Conservation (phyloP, 2,329 filamentous ascomycete genomes). For the Alternaria conjuncta region DNA sequence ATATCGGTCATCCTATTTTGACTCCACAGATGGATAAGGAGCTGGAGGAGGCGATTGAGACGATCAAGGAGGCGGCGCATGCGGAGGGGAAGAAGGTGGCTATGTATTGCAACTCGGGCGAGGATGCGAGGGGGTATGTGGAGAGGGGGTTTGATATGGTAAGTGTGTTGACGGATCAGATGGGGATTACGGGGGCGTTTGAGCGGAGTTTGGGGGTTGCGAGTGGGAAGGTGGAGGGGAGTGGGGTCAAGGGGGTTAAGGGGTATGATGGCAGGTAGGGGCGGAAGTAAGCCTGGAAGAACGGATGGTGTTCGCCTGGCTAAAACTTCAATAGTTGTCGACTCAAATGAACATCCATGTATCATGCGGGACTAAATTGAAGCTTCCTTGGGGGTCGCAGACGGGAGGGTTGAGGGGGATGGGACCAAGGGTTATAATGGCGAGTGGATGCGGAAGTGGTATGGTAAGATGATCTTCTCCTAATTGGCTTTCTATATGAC, state of each 20-base stretch:
- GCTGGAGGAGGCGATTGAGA: slow-evolving; percentile 59
- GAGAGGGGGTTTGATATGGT: slow-evolving; percentile 64
- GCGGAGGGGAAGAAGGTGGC: slow-evolving; percentile 61
- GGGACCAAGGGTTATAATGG: too few relatives aligned
- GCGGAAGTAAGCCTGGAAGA: too few relatives aligned
- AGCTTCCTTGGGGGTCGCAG: too few relatives aligned
- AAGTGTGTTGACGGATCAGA: slow-evolving; percentile 54
- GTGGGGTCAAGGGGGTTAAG: slow-evolving; percentile 20
- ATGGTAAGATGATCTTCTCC: neutral
- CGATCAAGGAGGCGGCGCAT: slow-evolving; percentile 59
- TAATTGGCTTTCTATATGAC: neutral
- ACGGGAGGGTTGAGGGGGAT: too few relatives aligned
- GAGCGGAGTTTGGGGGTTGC: slow-evolving; percentile 43
- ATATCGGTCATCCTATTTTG: slow-evolving; percentile 61
- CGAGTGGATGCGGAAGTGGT: too few relatives aligned
- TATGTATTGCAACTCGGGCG: slow-evolving; percentile 62
- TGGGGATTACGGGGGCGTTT: slow-evolving; percentile 53
- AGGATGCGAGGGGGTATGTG: slow-evolving; percentile 59
- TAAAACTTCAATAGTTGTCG: too few relatives aligned
- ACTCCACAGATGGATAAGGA: slow-evolving; percentile 57
- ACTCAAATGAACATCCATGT: too few relatives aligned
- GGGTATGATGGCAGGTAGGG: slow-evolving; percentile 28
- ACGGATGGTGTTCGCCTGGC: too few relatives aligned
- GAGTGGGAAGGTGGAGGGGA: slow-evolving; percentile 28
- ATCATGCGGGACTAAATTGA: too few relatives aligned